Base-by-base conservation (phyloP, 495 filamentous ascomycete genomes). In the Lichina pygmaea region DNA sequence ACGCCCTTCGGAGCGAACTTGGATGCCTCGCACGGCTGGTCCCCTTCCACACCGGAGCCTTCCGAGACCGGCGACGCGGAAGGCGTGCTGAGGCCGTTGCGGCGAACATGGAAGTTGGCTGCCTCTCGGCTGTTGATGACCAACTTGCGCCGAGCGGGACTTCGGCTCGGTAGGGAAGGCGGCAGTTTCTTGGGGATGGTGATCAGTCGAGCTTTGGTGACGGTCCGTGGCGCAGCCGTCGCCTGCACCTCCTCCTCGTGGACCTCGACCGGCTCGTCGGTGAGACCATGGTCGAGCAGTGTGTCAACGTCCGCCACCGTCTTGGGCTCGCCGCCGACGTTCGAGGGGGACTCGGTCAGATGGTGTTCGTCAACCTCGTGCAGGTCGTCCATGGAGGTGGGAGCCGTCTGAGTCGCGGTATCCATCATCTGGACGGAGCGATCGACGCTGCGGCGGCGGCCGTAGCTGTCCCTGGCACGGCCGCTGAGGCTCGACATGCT, bases 121-220 rank as follows among this genome's bases (percentile, higher is more conserved):
- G 36, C 13, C 36, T 39, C 36, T 11, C 11, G 13, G 5, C 36
- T 15, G 36, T 11, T 11, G 36, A 15, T 39, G 36, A 39, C 36
- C 36, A 39, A 3, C 36, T 39, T 39, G 10, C 11, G 36, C 10
- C 44, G 44, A 33, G 33, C 36, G 10, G 36, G 44, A 34, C 44
- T 45, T 33, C 73, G 63, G 5, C 66, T 62, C 5, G 77, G 77
- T 15, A 81, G 64, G 3, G 74, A 62, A 10, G 80, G 78, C 7
- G 75, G 65, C 3, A 73, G 58, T 32, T 77, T 62, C 59, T 81
- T 81, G 1, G 77, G 71, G 54, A 86, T 83, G 16, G 68, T 77
- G 30, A 86, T 75, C 12, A 82, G 55, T 24, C 70, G 67, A 13
- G 75, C 76, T 41, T 71, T 66, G 13, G 68, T 68, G 39, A 81